Conservation (phyloP, 2,329 filamentous ascomycete species). For the Diaporthe vexans region DNA sequence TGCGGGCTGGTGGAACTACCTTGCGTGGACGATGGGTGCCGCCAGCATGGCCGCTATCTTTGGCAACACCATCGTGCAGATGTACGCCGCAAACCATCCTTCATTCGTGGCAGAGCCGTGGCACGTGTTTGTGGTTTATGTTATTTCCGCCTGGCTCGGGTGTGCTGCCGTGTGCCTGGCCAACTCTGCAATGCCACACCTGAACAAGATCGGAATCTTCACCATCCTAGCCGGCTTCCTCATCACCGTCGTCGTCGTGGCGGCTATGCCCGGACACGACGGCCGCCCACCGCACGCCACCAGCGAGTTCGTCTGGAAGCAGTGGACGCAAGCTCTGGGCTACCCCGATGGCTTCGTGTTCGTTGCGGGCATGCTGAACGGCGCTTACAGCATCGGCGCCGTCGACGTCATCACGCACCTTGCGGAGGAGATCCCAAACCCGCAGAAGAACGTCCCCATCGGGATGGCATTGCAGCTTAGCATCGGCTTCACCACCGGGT, state of each 20-base stretch:
- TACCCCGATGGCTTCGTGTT: slow-evolving; percentile 59
- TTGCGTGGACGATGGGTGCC: slow-evolving; percentile 57
- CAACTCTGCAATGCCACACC: slow-evolving; percentile 64
- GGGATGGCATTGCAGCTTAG: slow-evolving; percentile 65
- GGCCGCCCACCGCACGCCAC: slow-evolving; percentile 51
- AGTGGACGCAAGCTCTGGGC: slow-evolving; percentile 56
- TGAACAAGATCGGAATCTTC: slow-evolving; percentile 68
- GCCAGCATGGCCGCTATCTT: slow-evolving; percentile 58
- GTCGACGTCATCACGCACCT: slow-evolving; percentile 76
- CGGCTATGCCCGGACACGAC: slow-evolving; percentile 61
- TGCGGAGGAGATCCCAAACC: slow-evolving; percentile 73
- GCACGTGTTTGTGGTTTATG: slow-evolving; percentile 60
- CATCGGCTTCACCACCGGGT: slow-evolving; percentile 65
- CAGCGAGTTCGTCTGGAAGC: slow-evolving; percentile 56
- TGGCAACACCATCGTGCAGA: slow-evolving; percentile 58
- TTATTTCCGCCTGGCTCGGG: slow-evolving; percentile 56
- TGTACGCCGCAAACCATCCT: slow-evolving; percentile 59
- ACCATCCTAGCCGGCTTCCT: slow-evolving; percentile 65
- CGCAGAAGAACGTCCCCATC: slow-evolving; percentile 66
- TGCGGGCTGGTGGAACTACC: slow-evolving; percentile 61
- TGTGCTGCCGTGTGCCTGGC: slow-evolving; percentile 63
- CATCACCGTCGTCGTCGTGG: slow-evolving; percentile 68
- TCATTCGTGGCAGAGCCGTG: slow-evolving; percentile 54
- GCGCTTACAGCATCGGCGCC: slow-evolving; percentile 76
- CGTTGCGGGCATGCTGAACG: slow-evolving; percentile 67